Base-by-base conservation (phyloP, 2,329 filamentous ascomycete species). In the Zelopaecilomyces penicillatus region DNA sequence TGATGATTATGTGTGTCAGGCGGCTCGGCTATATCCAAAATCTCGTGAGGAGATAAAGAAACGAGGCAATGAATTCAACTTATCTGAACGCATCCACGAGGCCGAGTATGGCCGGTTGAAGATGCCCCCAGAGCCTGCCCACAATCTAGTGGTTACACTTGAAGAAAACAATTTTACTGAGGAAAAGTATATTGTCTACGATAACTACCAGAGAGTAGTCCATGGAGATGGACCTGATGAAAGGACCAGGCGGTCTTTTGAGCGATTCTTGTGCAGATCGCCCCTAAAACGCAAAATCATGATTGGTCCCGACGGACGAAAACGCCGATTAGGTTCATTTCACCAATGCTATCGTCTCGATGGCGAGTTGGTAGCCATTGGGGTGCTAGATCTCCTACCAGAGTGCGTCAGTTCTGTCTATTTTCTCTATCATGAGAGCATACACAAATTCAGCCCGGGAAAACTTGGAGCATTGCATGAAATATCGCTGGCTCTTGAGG, bases 271-370 rank as follows among this genome's bases (percentile, higher is more conserved):
- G 10, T 93, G 87, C 62, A 65, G 69, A 47, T 89, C 86, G 4
- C 83, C 85, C 1, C 56, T 91, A 35, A 67, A 61, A 9, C 69
- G 73, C 9, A 65, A 68, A 30, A 70, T 63, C 2, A 50, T 70
- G 32, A 60, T 62, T 12, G 60, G 62, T 2, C 49, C 68, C 1
- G 70, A 80, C 45, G 78, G 78, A 28, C 67, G 68, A 12, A 68
- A 73, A 47, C 71, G 73, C 37, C 67, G 65, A 36, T 65, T 90
- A 0, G 87, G 87, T 11, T 87, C 85, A 2, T 91, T 79, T 54
- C 87, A 93, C 55, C 86, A 91, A 59, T 89, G 85, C 65, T 91
- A 90, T 59, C 75, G 86, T 30, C 69, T 93, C 3, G 84, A 93
- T 56, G 86, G 85, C 26, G 73, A 78, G 41, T 70, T 93, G 10